Base-by-base conservation (phyloP, 352 stramenopile species). In the Blastocystis sp. region DNA sequence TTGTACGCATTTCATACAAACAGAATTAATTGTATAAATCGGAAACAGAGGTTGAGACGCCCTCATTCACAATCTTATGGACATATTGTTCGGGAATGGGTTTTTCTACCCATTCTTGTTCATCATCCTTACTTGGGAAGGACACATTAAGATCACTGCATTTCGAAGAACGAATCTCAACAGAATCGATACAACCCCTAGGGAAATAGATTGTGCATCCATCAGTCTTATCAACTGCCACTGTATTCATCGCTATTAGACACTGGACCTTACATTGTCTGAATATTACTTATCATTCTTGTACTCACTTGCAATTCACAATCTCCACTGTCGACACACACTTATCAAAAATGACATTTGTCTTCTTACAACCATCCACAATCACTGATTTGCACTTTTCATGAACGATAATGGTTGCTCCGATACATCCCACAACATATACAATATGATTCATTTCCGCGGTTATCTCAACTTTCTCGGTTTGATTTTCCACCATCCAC, bases 181-280 rank as follows among this genome's bases (percentile, higher is more conserved):
- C 42, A 11, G 67, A 39, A 14, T 63, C 58, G 4, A 88, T 52
- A 21, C n/a, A 39, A 32, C 88, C 93, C 91, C 88, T 93, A 91
- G 69, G 69, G 35, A 80, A 42, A 35, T 63, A 80, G 35, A 80
- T n/a, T 3, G 69, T 80, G 87, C 95, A 96, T 81, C 95, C 95
- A 90, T 98, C 95, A 43, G 95, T 98, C 92, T 99, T 99, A 92
- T 99, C 96, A 90, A 99, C 98, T 4, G 94, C 93, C 81, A 98
- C 94, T 37, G 93, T 96, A 24, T 95, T 95, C 86, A 97, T 96
- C 9, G 91, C 90, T 77, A 93, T 94, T 87, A 94, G 95, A 87
- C 92, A 93, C 90, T 98, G 95, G 51, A 98, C 91, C 89, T 98
- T 94, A 73, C 75, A 69, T 46, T 86, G 57, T 49, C 67, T 78